A percentile compares a stretch with the other conserved stretches of the same genome.
Evolutionary conservation across 768 basidiomycete genomes (phyloP).

Genomic region (Lactarius pseudohatsudake): DNA sequence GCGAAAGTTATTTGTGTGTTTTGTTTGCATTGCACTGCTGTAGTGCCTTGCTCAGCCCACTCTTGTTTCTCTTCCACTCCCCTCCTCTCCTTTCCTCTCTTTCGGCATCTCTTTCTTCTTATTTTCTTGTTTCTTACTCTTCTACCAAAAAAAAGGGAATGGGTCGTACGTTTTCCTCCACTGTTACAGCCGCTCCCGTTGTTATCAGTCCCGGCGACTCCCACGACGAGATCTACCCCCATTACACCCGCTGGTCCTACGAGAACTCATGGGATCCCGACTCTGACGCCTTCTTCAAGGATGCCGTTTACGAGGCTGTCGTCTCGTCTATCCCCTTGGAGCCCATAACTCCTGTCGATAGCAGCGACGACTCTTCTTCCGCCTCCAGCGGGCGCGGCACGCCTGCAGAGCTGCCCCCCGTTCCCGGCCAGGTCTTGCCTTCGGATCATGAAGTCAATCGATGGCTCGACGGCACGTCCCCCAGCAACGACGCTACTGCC

Average conservation of each 20-base stretch:
- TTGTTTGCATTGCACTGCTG: neutral
- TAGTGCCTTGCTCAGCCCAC: slow-evolving; percentile 15
- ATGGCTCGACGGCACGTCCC: slow-evolving; percentile 18
- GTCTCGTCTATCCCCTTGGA: slow-evolving; percentile 24
- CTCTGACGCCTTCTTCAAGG: slow-evolving; percentile 30
- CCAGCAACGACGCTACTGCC: neutral
- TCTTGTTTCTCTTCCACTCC: slow-evolving; percentile 18
- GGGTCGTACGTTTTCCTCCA: slow-evolving; percentile 27
- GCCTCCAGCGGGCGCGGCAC: slow-evolving; percentile 28
- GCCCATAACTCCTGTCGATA: slow-evolving; percentile 22
- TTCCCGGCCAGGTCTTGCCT: slow-evolving; percentile 12
- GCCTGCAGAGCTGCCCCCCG: slow-evolving; percentile 21
- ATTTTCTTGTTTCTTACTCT: slow-evolving; percentile 7
- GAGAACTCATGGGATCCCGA: slow-evolving; percentile 31
- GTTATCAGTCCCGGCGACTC: slow-evolving; percentile 25
- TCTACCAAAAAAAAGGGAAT: slow-evolving; percentile 23
- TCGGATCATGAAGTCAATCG: slow-evolving; percentile 10
- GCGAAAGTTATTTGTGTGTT: neutral
- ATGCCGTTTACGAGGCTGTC: slow-evolving; percentile 28
- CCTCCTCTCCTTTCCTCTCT: slow-evolving; percentile 14
- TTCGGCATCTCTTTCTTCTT: neutral
- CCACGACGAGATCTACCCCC: slow-evolving; percentile 17
- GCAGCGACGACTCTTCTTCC: slow-evolving; percentile 24
- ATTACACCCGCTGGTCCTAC: slow-evolving; percentile 28
- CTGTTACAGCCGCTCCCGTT: slow-evolving; percentile 11